Percentiles rank a stretch among this genome's conserved stretches.
These are phyloP conservation scores for Orbilia blumenaviensis DNA, from an alignment of 2,329 filamentous ascomycete species.

Conservation along the genomic window DNA sequence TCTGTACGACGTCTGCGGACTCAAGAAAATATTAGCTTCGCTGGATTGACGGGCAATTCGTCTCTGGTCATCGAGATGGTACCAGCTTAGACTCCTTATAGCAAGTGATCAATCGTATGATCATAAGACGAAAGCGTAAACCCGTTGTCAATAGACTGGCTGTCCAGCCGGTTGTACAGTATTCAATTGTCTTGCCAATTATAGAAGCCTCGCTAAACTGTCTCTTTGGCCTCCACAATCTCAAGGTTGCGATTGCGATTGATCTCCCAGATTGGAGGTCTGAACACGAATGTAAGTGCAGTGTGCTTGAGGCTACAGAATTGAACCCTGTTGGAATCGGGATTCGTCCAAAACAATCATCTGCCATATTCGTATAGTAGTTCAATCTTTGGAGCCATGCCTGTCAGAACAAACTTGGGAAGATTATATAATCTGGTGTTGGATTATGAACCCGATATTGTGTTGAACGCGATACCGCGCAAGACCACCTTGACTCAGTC, in stretches of 20 bases:
- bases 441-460: not conserved
- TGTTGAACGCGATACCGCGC: not conserved
- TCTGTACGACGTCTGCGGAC: not conserved
- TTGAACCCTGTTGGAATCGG: no score
- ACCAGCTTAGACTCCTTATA: not conserved
- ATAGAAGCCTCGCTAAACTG: no score
- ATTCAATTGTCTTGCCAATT: no score
- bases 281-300: no score
- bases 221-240: not conserved
- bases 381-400: no score
- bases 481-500: slow-evolving; percentile 16
- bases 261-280: no score
- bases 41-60: not conserved
- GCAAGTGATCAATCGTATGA: not conserved
- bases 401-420: no score
- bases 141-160: no score
- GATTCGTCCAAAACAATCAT: no score
- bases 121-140: not conserved
- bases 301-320: no score
- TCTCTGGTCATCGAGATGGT: not conserved
- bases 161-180: not conserved
- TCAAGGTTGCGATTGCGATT: not conserved
- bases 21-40: not conserved
- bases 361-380: no score
- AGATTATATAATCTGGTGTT: slow-evolving; percentile 16